Evolutionary conservation across 2,329 filamentous ascomycete species (phyloP).

Genomic region (Fusarium clavum): DNA sequence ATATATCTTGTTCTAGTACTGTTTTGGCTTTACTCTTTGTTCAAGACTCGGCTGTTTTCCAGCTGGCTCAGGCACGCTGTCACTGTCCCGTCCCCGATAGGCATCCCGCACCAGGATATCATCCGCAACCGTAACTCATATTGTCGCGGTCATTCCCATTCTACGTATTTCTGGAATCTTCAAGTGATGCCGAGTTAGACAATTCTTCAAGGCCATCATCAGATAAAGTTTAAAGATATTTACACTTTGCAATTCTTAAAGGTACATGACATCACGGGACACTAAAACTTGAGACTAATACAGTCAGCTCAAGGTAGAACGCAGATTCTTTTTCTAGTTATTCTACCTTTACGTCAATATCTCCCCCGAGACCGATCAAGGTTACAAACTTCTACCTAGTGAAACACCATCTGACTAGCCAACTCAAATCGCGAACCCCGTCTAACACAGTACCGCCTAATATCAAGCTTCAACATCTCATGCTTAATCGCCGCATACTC

Average conservation of each 20-base stretch:
- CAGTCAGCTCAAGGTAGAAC: no score
- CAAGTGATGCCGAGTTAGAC: no score
- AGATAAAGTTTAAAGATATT: no score
- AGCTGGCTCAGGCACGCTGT: accelerated
- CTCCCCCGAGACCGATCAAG: not conserved
- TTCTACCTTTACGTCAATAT: accelerated
- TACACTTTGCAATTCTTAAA: no score
- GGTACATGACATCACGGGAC: no score
- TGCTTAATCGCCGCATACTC: not conserved
- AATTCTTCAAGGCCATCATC: no score
- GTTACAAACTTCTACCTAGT: not conserved
- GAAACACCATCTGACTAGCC: not conserved
- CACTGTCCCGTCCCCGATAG: accelerated
- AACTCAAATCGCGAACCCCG: not conserved
- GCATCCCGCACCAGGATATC: no score
- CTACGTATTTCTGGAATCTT: not conserved
- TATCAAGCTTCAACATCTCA: not conserved
- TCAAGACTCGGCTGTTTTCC: accelerated
- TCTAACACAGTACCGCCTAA: not conserved
- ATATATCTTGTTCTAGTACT: not conserved
- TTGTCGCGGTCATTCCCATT: accelerated
- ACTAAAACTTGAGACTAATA: no score
- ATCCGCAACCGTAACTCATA: no score
- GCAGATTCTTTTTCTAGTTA: not conserved
- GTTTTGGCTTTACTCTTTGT: not conserved